Conservation (phyloP, 441 rosid genomes). For the Gossypium trilobum region DNA sequence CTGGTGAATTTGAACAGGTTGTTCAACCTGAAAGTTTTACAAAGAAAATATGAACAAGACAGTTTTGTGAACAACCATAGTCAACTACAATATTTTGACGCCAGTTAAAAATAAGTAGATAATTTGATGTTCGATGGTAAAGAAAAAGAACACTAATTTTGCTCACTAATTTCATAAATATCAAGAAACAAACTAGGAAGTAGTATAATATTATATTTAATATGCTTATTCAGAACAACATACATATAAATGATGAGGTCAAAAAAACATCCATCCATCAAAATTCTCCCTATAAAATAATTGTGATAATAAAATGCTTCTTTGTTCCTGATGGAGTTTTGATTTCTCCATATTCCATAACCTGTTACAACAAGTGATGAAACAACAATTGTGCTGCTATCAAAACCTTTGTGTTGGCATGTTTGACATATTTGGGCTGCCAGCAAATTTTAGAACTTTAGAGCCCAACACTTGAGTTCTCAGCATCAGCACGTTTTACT, state of each 20-base stretch:
- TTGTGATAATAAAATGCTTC: background rate
- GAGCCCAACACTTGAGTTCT: too few relatives aligned
- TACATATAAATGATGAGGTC: background rate
- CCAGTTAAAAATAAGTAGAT: background rate
- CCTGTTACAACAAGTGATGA: too few relatives aligned
- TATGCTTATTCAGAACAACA: background rate
- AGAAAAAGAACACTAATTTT: background rate
- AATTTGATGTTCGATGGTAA: background rate
- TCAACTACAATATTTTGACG: background rate
- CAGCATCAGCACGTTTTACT: too few relatives aligned
- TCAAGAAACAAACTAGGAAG: background rate
- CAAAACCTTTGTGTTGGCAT: too few relatives aligned
- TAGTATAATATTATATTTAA: background rate
- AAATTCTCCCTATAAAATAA: background rate
- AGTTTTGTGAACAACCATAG: background rate
- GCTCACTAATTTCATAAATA: background rate
- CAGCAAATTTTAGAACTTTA: too few relatives aligned
- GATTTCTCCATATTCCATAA: too few relatives aligned
- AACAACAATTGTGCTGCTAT: too few relatives aligned
- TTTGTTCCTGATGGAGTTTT: background rate
- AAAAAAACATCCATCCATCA: background rate
- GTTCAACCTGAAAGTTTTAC: slow-evolving; percentile 49
- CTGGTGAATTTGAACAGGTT: slow-evolving; percentile 62
- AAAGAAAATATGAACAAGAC: background rate
- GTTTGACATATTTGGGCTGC: too few relatives aligned